Evolutionary conservation across 768 basidiomycete species (phyloP).

Genomic region (Lepiota brunneoincarnata): DNA sequence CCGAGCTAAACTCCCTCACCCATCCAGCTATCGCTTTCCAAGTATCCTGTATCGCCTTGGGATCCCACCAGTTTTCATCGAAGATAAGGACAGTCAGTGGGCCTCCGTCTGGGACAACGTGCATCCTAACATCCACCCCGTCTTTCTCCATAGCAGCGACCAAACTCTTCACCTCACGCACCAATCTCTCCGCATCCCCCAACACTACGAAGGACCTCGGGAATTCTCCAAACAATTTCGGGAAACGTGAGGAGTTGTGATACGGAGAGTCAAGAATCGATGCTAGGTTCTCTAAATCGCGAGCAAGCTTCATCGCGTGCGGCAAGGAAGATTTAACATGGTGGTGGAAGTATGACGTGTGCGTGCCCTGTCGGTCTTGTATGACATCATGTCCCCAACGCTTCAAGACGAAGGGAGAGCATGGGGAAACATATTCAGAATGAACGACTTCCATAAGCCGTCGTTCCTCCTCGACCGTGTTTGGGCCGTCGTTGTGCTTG

Average conservation of each 20-base stretch:
- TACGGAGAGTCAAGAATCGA: conserved; percentile 19
- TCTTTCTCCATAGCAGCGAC: conserved; percentile 36
- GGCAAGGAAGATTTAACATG: conserved; percentile 18
- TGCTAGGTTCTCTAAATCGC: conserved; percentile 15
- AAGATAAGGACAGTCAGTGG: conserved; percentile 46
- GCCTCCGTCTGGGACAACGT: conserved; percentile 37
- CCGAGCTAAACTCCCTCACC: conserved; percentile 18
- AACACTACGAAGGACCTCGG: conserved; percentile 42
- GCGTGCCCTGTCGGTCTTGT: conserved; percentile 27
- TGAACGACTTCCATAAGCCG: conserved; percentile 34
- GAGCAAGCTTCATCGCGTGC: conserved; percentile 13
- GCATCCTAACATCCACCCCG: conserved; percentile 29
- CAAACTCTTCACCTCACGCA: conserved; percentile 43
- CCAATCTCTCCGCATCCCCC: conserved; percentile 51
- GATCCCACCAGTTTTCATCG: conserved; percentile 43
- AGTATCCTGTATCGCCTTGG: conserved; percentile 29
- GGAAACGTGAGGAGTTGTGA: conserved; percentile 25
- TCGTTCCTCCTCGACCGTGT: conserved; percentile 26
- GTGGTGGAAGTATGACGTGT: conserved; percentile 20
- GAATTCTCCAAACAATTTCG: conserved; percentile 43
- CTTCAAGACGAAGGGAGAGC: conserved; percentile 35
- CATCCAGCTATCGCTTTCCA: conserved; percentile 37
- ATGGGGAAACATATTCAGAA: conserved; percentile 40
- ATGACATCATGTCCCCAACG: conserved; percentile 35
- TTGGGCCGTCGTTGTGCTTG: conserved; percentile 16